phyloP scores from a whole-genome alignment of 305 asterid species.

The Fraxinus latifolia region DNA sequence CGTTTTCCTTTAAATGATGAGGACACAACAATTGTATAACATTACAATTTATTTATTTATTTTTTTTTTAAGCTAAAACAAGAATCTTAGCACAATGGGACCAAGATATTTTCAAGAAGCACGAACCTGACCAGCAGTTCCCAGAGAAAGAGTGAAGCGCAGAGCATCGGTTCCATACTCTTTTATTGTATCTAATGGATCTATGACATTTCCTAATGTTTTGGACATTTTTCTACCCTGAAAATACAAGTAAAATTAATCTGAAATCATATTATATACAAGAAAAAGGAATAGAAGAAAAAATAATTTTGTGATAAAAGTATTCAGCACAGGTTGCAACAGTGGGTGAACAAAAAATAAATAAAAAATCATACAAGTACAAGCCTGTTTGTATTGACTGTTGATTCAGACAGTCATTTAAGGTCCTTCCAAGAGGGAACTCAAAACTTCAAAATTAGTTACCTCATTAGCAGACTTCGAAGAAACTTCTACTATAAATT shows the following conservation, averaged over 20 bases:
- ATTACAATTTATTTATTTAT: slow-evolving; percentile 1
- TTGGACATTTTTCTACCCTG: slow-evolving; percentile 98
- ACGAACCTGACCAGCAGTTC: slow-evolving; percentile 96
- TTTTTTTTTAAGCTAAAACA: not conserved
- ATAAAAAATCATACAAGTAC: not conserved
- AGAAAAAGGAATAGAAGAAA: slow-evolving; percentile 19
- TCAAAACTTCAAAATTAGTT: not conserved
- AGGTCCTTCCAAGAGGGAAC: not conserved
- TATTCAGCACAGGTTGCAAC: not conserved
- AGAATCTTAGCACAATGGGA: not conserved
- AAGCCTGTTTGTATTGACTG: not conserved
- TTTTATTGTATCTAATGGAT: slow-evolving; percentile 81
- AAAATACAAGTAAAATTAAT: slow-evolving; percentile 24
- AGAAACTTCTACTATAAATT: not conserved
- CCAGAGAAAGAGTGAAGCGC: slow-evolving; percentile 88
- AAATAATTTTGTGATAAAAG: not conserved
- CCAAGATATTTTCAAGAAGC: slow-evolving; percentile 11
- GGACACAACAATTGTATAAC: not conserved
- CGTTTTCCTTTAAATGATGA: not conserved
- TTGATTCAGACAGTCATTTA: not conserved
- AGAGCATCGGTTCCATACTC: slow-evolving; percentile 96
- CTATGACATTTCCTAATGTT: slow-evolving; percentile 85
- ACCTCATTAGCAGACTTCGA: not conserved
- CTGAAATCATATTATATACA: slow-evolving; percentile 22
- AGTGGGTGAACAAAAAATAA: not conserved